A percentile compares a stretch with the other conserved stretches of the same genome.
Evolutionary conservation across 1,139 yeast genomes (phyloP).

Genomic region (Candida mesenterica): DNA sequence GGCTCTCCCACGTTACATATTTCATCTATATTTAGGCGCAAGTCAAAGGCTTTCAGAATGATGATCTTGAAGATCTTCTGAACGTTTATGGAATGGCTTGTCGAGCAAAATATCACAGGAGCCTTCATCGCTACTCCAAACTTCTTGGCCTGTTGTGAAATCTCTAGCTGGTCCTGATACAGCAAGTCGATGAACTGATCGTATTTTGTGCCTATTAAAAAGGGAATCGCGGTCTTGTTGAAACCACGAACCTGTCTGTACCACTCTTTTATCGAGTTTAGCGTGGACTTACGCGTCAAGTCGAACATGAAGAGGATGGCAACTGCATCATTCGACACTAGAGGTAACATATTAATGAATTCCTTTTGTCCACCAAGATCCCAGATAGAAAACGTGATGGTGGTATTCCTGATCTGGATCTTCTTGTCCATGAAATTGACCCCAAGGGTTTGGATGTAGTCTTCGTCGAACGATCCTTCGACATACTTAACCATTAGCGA

Average conservation of each 20-base stretch:
- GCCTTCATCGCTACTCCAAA: constrained; percentile 93
- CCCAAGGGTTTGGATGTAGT: constrained; percentile 89
- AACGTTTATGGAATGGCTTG: constrained; percentile 88
- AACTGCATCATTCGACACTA: constrained; percentile 91
- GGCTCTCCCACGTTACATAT: constrained; percentile 87
- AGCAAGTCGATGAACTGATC: constrained; percentile 83
- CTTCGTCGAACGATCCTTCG: constrained; percentile 90
- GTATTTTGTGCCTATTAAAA: constrained; percentile 90
- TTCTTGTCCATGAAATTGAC: constrained; percentile 94
- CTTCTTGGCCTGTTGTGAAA: constrained; percentile 80
- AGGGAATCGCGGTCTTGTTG: constrained; percentile 89
- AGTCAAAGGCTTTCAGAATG: constrained; percentile 87
- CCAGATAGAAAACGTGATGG: constrained; percentile 91
- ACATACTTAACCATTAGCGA: constrained; percentile 96
- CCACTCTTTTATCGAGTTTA: constrained; percentile 91
- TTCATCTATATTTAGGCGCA: constrained; percentile 82
- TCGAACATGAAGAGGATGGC: constrained; percentile 93
- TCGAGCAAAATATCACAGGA: constrained; percentile 86
- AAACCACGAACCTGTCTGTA: constrained; percentile 90
- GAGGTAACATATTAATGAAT: constrained; percentile 92
- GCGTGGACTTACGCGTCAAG: constrained; percentile 79
- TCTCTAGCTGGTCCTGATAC: constrained; percentile 77
- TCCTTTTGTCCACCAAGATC: constrained; percentile 97
- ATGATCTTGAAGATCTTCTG: constrained; percentile 93
- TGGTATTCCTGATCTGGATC: constrained; percentile 82